Percentiles rank a stretch among this genome's conserved stretches.
Conservation (phyloP, 345 rosid species). For the Moringa oleifera region DNA sequence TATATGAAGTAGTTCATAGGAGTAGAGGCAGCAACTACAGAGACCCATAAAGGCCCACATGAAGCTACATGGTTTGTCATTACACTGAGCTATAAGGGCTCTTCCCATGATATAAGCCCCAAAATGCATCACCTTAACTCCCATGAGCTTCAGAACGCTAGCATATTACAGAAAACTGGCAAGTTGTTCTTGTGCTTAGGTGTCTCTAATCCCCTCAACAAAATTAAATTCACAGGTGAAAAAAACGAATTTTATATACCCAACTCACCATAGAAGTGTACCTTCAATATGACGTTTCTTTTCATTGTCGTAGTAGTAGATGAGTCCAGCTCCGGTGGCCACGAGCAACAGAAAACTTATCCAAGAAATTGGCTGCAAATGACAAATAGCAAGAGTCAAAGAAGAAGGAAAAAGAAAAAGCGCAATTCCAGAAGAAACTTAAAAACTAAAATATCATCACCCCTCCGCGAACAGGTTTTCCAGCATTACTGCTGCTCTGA, state of each 20-base stretch:
- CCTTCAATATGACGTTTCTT: conserved; percentile 97
- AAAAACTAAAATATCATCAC: conserved; percentile 27
- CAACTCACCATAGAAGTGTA: conserved; percentile 88
- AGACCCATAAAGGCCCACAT: no score
- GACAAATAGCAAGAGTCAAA: neutral
- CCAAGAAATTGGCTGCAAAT: conserved; percentile 87
- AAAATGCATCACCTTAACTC: no score
- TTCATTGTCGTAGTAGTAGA: conserved; percentile 57
- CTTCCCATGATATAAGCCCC: no score
- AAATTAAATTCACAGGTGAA: neutral
- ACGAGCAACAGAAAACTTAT: conserved; percentile 75
- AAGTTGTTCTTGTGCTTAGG: neutral
- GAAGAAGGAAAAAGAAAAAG: neutral
- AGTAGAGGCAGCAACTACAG: no score
- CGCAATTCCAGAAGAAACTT: neutral
- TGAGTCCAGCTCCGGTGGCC: conserved; percentile 72
- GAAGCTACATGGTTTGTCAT: no score
- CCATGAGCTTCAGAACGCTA: no score
- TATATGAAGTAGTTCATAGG: no score
- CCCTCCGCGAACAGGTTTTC: conserved; percentile 93
- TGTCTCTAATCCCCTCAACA: neutral
- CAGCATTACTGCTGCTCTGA: conserved; percentile 38
- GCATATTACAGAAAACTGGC: no score
- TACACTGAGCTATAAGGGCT: no score
- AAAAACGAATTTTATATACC: no score